Base-by-base conservation (phyloP, 129 eudicot species). In the Flaveria trinervia region DNA sequence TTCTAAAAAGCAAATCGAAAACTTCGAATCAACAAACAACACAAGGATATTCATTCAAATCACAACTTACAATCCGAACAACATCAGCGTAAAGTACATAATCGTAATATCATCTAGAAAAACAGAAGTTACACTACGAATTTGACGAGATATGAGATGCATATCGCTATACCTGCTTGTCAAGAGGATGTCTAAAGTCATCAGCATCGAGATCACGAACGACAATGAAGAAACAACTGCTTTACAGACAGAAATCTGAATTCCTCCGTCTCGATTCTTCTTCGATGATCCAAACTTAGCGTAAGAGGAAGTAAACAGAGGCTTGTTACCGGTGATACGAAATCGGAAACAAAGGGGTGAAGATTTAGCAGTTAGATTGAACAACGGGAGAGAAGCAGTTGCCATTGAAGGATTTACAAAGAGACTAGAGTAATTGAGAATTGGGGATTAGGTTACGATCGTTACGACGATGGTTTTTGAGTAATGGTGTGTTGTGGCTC, bases 161-260 rank as follows among this genome's bases (percentile, higher is more conserved):
- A 3, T 23, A 81, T 71, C 14, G 17, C 1, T 33, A 18, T 57
- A 85, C 98, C 85, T 91, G 98, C 84, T 88, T 83, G 82, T 93
- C 98, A 65, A 93, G 97, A 14, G 98, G 98, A 80, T 93, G 98
- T 72, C 98, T 85, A 55, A 93, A 87, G 80, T 93, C 98, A 85
- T 93, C 98, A 9, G 97, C 98, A 75, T 93, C 98, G 10, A 93
- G 96, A 72, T 84, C 81, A 62, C 89, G 91, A 70, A 84, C 23
- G 73, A 70, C 77, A 65, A 71, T 64, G 89, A 79, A 46, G 97
- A 56, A 55, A 70, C 26, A 17, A 70, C 39, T 16, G 78, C 89
- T 83, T 84, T 85, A 45, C 89, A 88, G 54, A 84, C 88, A 45
- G 86, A 66, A 49, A 62, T 62, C 44, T 72, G 74, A 59, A 69